These are phyloP conservation scores for Fusarium circinatum DNA, from an alignment of 2,329 filamentous ascomycete species.

Conservation along the genomic window DNA sequence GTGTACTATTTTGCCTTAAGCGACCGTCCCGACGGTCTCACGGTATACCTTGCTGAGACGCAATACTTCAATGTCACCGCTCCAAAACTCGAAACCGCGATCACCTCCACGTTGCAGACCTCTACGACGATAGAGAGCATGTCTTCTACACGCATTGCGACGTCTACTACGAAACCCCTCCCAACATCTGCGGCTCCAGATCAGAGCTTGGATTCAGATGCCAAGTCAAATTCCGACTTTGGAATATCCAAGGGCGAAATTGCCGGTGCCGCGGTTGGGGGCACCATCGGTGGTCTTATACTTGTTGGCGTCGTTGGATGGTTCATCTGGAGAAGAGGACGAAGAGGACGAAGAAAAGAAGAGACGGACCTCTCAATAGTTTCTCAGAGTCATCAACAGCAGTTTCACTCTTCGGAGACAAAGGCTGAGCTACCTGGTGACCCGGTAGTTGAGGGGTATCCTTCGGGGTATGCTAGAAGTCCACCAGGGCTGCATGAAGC, in stretches of 20 bases:
- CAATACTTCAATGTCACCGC: background rate
- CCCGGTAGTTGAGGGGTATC: fast-evolving
- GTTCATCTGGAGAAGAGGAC: background rate
- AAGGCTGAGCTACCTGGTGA: background rate
- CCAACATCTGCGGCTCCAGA: background rate
- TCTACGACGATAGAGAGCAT: background rate
- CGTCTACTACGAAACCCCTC: fast-evolving
- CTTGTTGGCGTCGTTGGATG: background rate
- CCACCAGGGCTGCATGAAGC: background rate
- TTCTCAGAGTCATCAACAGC: background rate
- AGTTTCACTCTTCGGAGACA: background rate
- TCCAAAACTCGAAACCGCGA: background rate
- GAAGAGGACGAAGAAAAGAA: fast-evolving
- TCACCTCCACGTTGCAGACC: background rate
- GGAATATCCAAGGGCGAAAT: background rate
- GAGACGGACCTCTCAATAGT: fast-evolving
- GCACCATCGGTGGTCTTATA: background rate
- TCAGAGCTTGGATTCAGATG: background rate
- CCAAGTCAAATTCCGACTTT: fast-evolving
- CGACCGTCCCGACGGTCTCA: too few relatives aligned
- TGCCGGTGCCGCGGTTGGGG: background rate
- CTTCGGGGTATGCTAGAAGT: background rate
- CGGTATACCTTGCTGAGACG: background rate
- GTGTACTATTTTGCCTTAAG: background rate
- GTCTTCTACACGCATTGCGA: fast-evolving